Evolutionary conservation across 306 rosid species (phyloP), one percentile per base, ranked within the genome.

Genomic region (Prunus fruticosa): DNA sequence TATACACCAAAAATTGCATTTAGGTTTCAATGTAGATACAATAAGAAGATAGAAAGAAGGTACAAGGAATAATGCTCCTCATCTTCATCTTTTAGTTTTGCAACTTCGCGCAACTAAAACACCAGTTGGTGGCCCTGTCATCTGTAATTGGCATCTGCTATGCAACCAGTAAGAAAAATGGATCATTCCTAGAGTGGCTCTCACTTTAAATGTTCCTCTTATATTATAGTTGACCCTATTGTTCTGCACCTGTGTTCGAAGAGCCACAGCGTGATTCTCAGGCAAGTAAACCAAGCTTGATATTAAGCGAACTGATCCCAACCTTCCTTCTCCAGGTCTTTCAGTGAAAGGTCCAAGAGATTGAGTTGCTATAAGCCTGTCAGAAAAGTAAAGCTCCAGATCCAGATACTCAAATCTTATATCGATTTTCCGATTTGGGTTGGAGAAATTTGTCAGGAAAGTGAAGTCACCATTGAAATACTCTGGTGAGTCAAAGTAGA

Each of bases 91-190:
- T 68, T 75, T 83, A 67, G 97, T 91, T 62, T 16, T 76, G 90
- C 98, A 96, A 57, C 78, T 88, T 83, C 87, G 82, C 19, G 93
- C 85, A 68, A 96, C 87, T 34, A 92, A 80, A 85, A 83, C 75
- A 51, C 98, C 98, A 0, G 88, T 72, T 4, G 99, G 99, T 0
- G 98, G 99, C 76, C 91, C 83, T 38, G 98, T 92, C 93, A 96
- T 92, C 86, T 85, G 90, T 8, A 96, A 79, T 49, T 85, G 97
- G 81, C 99, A 96, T 43, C 79, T 60, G 72, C 89, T 88, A 81
- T 90, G 91, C 68, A 96, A 72, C 92, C 87, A 86, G 61, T 78
- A 89, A 46, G 97, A 82, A 49, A 72, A 30, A 82, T 88, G 99
- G 22, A 92, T 19, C 73, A 84, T 61, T 8, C 97, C 97, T 45